Evolutionary conservation across 345 rosid genomes (phyloP).

Genomic region (Turnera subulata): DNA sequence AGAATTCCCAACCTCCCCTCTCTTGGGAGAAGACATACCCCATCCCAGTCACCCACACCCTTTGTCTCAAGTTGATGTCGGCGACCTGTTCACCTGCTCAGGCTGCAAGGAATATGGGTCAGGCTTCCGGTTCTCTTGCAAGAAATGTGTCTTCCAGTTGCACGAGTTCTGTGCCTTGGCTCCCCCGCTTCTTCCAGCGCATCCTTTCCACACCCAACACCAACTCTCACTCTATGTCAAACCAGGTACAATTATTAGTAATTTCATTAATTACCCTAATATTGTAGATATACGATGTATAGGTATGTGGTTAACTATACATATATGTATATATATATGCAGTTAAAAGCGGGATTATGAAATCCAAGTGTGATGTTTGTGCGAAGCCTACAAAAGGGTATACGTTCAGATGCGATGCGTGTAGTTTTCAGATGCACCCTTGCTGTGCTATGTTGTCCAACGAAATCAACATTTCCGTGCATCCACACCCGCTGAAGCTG

Average conservation of each 20-base stretch:
- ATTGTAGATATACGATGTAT: too few relatives aligned
- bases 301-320: too few relatives aligned
- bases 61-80: constrained; percentile 35
- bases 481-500: constrained; percentile 56
- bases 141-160: constrained; percentile 69
- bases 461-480: constrained; percentile 42
- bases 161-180: constrained; percentile 84
- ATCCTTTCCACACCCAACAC: constrained; percentile 74
- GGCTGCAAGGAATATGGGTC: constrained; percentile 84
- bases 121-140: constrained; percentile 62
- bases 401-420: constrained; percentile 59
- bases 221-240: constrained; percentile 48
- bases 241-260: constrained; percentile 38
- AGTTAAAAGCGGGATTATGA: constrained; percentile 62
- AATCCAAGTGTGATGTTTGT: constrained; percentile 72
- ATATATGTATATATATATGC: not conserved
- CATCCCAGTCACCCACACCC: constrained; percentile 69
- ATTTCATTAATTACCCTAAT: too few relatives aligned
- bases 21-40: constrained; percentile 40
- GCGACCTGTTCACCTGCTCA: constrained; percentile 60
- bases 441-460: constrained; percentile 69
- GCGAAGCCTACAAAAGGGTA: constrained; percentile 62
- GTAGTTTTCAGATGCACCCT: constrained; percentile 82
- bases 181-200: constrained; percentile 43
- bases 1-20: constrained; percentile 55